These are phyloP conservation scores for Aspergillus brunneoviolaceus DNA, from an alignment of 2,329 filamentous ascomycete species.

Conservation along the genomic window DNA sequence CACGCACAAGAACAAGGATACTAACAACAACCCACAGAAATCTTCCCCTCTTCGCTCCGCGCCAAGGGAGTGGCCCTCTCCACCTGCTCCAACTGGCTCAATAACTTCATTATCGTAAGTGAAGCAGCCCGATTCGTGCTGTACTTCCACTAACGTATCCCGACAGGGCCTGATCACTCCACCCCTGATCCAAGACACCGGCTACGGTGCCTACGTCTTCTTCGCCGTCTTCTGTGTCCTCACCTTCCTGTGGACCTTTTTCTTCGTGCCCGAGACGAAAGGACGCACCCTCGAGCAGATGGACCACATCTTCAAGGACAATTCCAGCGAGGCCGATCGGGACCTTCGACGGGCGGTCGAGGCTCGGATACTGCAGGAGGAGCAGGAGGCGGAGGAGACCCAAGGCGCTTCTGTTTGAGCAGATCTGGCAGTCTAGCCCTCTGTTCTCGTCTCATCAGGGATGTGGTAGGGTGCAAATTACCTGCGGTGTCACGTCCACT, in stretches of 20 bases:
- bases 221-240: conserved; percentile 57
- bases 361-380: conserved; percentile 25
- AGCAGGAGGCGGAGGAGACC: conserved; percentile 5
- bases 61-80: conserved; percentile 67
- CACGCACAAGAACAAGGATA: not conserved
- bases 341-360: conserved; percentile 34
- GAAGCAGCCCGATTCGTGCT: conserved; percentile 19
- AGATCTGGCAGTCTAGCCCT: not conserved
- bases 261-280: conserved; percentile 59
- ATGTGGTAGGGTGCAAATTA: too few relatives aligned
- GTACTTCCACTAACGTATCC: not conserved
- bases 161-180: conserved; percentile 61
- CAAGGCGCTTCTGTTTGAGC: not conserved
- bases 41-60: conserved; percentile 61
- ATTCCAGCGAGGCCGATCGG: conserved; percentile 33
- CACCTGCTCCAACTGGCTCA: conserved; percentile 64
- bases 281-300: conserved; percentile 58
- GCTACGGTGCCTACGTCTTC: conserved; percentile 57
- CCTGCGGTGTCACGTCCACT: not conserved
- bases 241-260: conserved; percentile 52
- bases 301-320: conserved; percentile 47
- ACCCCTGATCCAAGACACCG: conserved; percentile 59
- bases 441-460: not conserved
- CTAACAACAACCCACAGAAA: conserved; percentile 48
- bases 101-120: conserved; percentile 60